Evolutionary conservation across 306 rosid species (phyloP).

Genomic region (Acacia acuminata): DNA sequence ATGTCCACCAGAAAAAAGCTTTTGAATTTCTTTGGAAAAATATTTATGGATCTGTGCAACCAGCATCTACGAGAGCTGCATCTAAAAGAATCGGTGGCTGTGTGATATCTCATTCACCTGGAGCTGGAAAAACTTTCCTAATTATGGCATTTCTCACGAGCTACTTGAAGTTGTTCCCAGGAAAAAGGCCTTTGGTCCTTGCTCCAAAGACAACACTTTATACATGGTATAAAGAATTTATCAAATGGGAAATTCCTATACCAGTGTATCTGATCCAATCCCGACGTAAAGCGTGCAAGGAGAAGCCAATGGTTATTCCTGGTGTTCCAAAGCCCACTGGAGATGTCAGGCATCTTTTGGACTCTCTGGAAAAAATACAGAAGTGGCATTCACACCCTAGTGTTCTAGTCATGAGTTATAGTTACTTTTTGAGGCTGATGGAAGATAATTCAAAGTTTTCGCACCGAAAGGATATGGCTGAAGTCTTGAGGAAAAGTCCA

Average conservation of each 20-base stretch:
- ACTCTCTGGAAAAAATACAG: slow-evolving; percentile 87
- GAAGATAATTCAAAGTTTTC: slow-evolving; percentile 77
- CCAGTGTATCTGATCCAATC: slow-evolving; percentile 92
- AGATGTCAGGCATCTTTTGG: slow-evolving; percentile 88
- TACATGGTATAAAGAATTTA: slow-evolving; percentile 96
- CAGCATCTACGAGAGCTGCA: slow-evolving; percentile 47
- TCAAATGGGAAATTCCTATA: slow-evolving; percentile 93
- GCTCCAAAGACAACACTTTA: slow-evolving; percentile 97
- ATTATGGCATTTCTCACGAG: slow-evolving; percentile 89
- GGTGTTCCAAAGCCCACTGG: slow-evolving; percentile 77
- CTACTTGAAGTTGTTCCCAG: slow-evolving; percentile 87
- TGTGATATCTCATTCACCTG: slow-evolving; percentile 93
- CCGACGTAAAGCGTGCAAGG: slow-evolving; percentile 61
- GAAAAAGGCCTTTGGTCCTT: slow-evolving; percentile 83
- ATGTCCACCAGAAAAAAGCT: slow-evolving; percentile 83
- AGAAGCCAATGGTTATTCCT: slow-evolving; percentile 52
- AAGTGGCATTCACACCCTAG: slow-evolving; percentile 95
- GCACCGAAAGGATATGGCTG: slow-evolving; percentile 82
- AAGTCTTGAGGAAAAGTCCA: slow-evolving; percentile 86
- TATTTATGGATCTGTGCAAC: slow-evolving; percentile 75
- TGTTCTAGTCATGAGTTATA: slow-evolving; percentile 93
- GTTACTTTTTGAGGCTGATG: slow-evolving; percentile 83
- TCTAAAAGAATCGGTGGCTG: slow-evolving; percentile 79
- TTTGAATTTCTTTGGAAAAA: slow-evolving; percentile 91
- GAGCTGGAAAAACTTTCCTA: slow-evolving; percentile 95